phyloP scores from a whole-genome alignment of 306 rosid species.

The Cucurbita moschata region DNA sequence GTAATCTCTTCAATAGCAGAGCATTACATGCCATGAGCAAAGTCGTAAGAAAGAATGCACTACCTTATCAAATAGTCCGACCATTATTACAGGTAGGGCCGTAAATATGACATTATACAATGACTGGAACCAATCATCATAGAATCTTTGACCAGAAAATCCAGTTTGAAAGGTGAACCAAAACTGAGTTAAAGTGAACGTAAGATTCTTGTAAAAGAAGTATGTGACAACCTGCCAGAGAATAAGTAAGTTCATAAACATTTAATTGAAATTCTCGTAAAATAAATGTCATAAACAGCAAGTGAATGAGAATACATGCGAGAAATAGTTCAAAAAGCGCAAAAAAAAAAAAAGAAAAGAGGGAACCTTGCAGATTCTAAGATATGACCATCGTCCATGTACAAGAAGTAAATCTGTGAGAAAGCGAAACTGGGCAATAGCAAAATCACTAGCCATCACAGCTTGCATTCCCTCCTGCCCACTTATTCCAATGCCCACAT shows the following conservation, averaged over 20 bases:
- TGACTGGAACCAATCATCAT: constrained; percentile 95
- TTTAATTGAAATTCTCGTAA: background rate
- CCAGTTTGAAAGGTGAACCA: constrained; percentile 99
- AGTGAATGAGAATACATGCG: background rate
- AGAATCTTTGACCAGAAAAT: constrained; percentile 95
- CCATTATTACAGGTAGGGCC: constrained; percentile 82
- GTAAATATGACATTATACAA: constrained; percentile 86
- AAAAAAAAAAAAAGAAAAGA: background rate
- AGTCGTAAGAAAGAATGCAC: constrained; percentile 9
- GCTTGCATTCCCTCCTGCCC: constrained; percentile 99
- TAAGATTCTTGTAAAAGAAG: constrained; percentile 96
- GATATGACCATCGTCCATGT: constrained; percentile 98
- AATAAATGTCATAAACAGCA: background rate
- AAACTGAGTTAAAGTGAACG: constrained; percentile 90
- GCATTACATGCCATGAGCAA: background rate
- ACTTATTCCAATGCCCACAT: constrained; percentile 93
- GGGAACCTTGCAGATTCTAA: constrained; percentile 88
- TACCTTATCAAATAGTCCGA: constrained; percentile 95
- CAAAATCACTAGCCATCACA: constrained; percentile 99
- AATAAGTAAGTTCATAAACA: constrained; percentile 6
- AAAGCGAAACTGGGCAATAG: constrained; percentile 95
- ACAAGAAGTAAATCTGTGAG: constrained; percentile 90
- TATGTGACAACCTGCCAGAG: constrained; percentile 71
- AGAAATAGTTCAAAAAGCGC: background rate
- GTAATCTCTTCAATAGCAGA: background rate